Percentiles rank a stretch among this genome's conserved stretches.
phyloP scores from a whole-genome alignment of 2,329 filamentous ascomycete genomes.

The Ceratocystis cacaofunesta region DNA sequence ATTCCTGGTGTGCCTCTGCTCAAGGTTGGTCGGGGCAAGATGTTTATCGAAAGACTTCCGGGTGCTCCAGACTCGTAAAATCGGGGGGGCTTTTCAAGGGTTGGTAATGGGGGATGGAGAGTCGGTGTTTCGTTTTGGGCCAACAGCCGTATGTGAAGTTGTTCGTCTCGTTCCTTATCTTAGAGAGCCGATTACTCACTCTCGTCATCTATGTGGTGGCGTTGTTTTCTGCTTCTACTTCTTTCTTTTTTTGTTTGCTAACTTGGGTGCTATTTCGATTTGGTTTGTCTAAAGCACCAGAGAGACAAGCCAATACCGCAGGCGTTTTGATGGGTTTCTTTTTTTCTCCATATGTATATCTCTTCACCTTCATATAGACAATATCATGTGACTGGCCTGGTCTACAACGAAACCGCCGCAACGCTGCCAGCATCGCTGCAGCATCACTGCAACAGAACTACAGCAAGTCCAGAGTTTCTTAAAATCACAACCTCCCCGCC shows the following conservation, averaged over 20 bases:
- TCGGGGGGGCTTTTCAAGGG: neutral
- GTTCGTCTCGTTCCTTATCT: neutral
- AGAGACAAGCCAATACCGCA: neutral
- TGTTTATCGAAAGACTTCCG: constrained; percentile 82
- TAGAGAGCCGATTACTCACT: no score
- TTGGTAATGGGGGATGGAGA: neutral
- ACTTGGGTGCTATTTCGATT: neutral
- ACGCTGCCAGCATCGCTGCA: no score
- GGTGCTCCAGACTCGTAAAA: constrained; percentile 52
- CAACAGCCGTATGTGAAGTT: neutral
- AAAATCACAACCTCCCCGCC: no score
- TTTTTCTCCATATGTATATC: neutral
- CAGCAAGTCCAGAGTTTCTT: no score
- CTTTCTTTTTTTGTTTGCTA: constrained; percentile 1
- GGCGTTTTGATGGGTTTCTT: neutral
- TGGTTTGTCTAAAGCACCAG: neutral
- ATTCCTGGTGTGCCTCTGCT: constrained; percentile 52
- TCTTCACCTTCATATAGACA: neutral
- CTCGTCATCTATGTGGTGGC: neutral
- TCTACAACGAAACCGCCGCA: no score
- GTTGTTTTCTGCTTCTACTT: neutral
- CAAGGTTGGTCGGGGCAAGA: constrained; percentile 77
- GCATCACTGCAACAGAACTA: no score
- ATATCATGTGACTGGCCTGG: neutral
- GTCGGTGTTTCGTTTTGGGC: no score